These are phyloP conservation scores for Nannochloropsis granulata DNA, from an alignment of 108 stramenopile genomes.

Conservation along the genomic window DNA sequence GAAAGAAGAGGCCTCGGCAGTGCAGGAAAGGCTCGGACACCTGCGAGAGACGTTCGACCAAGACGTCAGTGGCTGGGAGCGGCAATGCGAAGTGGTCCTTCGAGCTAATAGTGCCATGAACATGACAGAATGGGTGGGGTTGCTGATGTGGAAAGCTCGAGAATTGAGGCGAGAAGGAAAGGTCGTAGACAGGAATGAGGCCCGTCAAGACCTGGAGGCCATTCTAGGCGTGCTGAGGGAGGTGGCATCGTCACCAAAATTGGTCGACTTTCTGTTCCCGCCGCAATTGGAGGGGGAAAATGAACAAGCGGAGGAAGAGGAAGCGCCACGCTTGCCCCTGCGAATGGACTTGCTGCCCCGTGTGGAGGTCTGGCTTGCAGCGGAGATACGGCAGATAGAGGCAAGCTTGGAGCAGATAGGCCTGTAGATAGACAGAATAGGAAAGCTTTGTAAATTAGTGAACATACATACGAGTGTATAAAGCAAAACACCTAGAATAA, in stretches of 20 bases:
- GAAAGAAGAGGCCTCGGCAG: slow-evolving; percentile 9
- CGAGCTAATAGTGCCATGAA: slow-evolving; percentile 28
- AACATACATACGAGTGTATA: too few species aligned
- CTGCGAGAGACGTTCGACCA: slow-evolving; percentile 16
- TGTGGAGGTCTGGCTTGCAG: neutral
- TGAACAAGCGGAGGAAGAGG: neutral
- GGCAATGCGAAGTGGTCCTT: slow-evolving; percentile 34
- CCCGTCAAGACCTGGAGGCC: neutral
- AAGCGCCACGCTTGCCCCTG: neutral
- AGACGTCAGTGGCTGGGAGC: slow-evolving; percentile 11
- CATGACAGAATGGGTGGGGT: slow-evolving; percentile 19
- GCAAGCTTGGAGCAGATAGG: neutral
- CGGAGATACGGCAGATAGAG: neutral
- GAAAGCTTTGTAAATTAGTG: too few species aligned
- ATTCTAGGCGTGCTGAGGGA: neutral
- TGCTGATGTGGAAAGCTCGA: slow-evolving; percentile 3
- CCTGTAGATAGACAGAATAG: too few species aligned
- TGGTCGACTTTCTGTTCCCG: neutral
- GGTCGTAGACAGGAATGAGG: neutral
- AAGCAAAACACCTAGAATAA: too few species aligned
- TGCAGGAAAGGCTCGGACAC: slow-evolving; percentile 14
- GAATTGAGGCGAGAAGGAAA: neutral
- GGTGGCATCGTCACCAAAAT: neutral
- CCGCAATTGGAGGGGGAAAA: neutral
- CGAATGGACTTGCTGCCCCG: neutral